Evolutionary conservation across 2,329 filamentous ascomycete genomes (phyloP), one percentile per base, ranked within the genome.

Genomic region (Penicillium sp.): DNA sequence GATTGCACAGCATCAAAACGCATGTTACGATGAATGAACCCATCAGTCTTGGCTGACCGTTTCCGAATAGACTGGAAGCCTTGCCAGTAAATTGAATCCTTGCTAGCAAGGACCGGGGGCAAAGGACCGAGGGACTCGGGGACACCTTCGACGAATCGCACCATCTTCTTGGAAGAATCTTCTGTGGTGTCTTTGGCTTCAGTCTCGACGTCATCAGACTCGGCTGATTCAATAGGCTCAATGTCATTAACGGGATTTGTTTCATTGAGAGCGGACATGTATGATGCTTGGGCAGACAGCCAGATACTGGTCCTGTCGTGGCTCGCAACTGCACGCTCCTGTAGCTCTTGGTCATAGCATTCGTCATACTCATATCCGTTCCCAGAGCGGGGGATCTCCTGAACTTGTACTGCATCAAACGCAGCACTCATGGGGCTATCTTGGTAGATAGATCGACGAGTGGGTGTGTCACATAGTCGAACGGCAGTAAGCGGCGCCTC

Each of bases 1-100:
- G 91, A 85, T 70, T 97, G 93, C 46, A 97, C 80, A 25, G 91
- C 90, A 70, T 97, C 93, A 56, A 93, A 95, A 46, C 94, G 88
- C 25, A 89, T 83, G 54, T 90, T 85, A 40, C 90, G 88, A 72
- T 96, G 89, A 52, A 96, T 83, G 69, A 96, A 96, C 10, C 87
- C 86, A 72, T 97, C 94, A 18, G 80, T 78, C 50, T 80, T 79
- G 54, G 84, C 85, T 15, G 84, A 85, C 32, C 84, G 83, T 55
- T 89, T 82, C 44, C 86, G 77, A 62, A 90, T 82, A 67, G 88
- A 86, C 63, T 91, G 86, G 71, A 96, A 97, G 10, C 91, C 91
- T 58, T 89, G 87, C 76, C 91, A 93, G 74, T 96, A 97, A 6
- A 92, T 89, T 4, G 88, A 87, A 66, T 94, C 89, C 67, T 83